Evolutionary conservation across 768 basidiomycete species (phyloP), one percentile per base, ranked within the genome.

Genomic region (Imleria badia): DNA sequence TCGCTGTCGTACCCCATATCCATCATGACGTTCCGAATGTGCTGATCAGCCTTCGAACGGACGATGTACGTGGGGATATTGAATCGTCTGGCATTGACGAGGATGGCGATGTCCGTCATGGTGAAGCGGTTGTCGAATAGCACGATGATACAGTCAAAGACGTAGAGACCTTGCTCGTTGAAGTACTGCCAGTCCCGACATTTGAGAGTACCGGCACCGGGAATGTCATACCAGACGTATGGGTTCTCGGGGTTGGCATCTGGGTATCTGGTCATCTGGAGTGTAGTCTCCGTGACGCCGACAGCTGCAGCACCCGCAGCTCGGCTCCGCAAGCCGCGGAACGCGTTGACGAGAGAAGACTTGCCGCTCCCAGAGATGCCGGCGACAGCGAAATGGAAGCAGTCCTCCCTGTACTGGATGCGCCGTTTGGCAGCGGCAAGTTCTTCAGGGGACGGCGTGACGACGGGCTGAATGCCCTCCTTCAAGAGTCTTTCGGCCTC

Each of bases 311-410:
- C 52, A 43, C 58, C 55, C 0, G 50, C 20, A 2, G 66, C 61
- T 30, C 45, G 43, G 47, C 58, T 66, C 11, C 54, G 57, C 35
- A 74, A 33, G 10, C 73, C 72, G 6, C 73, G 71, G 43, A 74
- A 64, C 4, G 73, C 65, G 52, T 75, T 73, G 19, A 75, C 65
- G 8, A 75, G 61, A 10, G 73, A 73, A 1, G 73, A 75, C 51
- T 75, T 75, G 36, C 73, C 72, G n/a, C 69, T 66, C 6, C 72
- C 73, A 3, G 71, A 61, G 33, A 66, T 35, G 2, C 73, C 73
- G 10, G 70, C 71, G 45, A 75, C 41, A 3, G 69, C 73, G 45
- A 75, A 66, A 36, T 75, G 72, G 38, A 71, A 71, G 11, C 54
- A 38, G 3, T 62, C 66, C 17, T 73, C 68, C 12, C 29, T 58